Evolutionary conservation across 805 yeast species (phyloP), one percentile per base, ranked within the genome.

Genomic region (Schwanniomyces pseudopolymorphus): DNA sequence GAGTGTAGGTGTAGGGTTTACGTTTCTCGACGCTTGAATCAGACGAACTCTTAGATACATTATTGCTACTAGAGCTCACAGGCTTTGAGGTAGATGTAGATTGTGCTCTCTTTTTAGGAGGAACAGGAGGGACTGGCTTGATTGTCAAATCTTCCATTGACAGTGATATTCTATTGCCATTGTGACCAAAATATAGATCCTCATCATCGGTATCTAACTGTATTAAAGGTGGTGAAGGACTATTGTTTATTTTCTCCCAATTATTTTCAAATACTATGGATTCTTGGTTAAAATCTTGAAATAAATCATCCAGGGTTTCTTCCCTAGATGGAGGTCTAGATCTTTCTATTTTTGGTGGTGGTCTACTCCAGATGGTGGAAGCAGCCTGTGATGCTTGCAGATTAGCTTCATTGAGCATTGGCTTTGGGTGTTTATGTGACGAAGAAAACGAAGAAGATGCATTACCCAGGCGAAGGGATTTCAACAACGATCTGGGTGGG

Each of bases 131-230:
- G 10, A 38, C 49, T 3, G 52, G 50, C 27, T 52, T 58, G 20
- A 63, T 36, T 6, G 58, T 43, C 19, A 59, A 50, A 39, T 60
- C 67, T 36, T 64, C 66, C 49, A 60, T 44, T 13, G 59, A 54
- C 11, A 50, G 51, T 46, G 46, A 51, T 38, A 50, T 21, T 22
- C 35, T 40, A 20, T 37, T 38, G 9, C 41, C 42, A 25, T 40
- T 39, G 7, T 31, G 20, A 14, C 33, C 42, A 27, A 35, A 28
- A 41, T 39, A 40, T 17, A 44, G 31, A 26, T 39, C 48, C 28
- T 58, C 56, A 41, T 75, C 83, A 53, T 81, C 88, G 19, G 52
- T 54, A 59, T 80, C 95, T 55, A 89, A 81, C 59, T 89, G 96
- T 50, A 90, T 86, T 55, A 89, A 72, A 31, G 78, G 72, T 36